Conservation (phyloP, 345 rosid species). For the Microcos paniculata region DNA sequence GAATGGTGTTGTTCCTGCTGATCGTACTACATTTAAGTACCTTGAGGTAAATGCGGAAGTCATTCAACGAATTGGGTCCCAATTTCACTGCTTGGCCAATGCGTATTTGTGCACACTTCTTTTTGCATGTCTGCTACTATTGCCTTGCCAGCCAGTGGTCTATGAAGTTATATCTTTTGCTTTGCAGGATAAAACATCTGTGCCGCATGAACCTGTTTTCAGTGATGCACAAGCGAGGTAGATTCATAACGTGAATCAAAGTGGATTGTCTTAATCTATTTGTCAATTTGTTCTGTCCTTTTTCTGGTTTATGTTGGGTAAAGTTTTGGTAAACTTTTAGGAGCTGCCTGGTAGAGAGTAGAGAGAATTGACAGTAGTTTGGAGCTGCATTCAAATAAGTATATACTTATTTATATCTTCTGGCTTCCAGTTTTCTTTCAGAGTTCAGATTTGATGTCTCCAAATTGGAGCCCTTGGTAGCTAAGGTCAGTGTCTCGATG, state of each 20-base stretch:
- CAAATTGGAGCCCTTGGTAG: constrained; percentile 92
- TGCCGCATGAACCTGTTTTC: constrained; percentile 79
- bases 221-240: constrained; percentile 89
- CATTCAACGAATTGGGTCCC: not conserved
- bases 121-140: not conserved
- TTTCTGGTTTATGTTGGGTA: not conserved
- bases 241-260: not conserved
- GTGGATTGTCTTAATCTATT: not conserved
- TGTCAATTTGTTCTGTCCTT: not conserved
- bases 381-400: not conserved
- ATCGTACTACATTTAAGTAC: constrained; percentile 81
- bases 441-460: constrained; percentile 84
- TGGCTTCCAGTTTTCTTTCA: constrained; percentile 58
- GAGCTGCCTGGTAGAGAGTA: not conserved
- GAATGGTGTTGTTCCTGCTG: constrained; percentile 95
- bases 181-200: constrained; percentile 71
- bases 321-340: not conserved
- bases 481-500: constrained; percentile 56
- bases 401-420: constrained; percentile 4
- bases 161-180: constrained; percentile 8
- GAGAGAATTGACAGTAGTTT: not conserved
- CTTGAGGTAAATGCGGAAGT: constrained; percentile 56
- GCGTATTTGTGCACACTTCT: not conserved
- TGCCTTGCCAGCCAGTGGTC: not conserved
- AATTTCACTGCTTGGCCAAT: not conserved